Conservation (phyloP, 495 filamentous ascomycete species). For the Neurospora sp. region DNA sequence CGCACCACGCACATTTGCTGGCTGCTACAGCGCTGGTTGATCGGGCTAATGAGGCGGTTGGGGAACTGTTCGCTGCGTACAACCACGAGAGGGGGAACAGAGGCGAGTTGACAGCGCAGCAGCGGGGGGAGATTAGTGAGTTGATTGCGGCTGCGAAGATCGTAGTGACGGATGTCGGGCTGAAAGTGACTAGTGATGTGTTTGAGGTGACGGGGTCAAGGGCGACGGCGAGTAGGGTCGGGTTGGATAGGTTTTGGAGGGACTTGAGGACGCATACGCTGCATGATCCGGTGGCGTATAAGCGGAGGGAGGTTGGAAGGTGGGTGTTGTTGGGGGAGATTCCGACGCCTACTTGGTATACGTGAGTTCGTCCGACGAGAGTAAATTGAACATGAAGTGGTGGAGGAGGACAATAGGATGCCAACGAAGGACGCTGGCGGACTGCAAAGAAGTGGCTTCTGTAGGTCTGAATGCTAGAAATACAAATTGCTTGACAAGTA, state of each 20-base stretch:
- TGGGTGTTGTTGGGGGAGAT: conserved; percentile 41
- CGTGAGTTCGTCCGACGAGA: conserved; percentile 2
- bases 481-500: not conserved
- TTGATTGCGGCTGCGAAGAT: conserved; percentile 51
- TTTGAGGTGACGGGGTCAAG: conserved; percentile 50
- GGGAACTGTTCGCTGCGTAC: conserved; percentile 29
- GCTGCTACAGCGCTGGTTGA: conserved; percentile 47
- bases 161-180: conserved; percentile 45
- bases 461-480: not conserved
- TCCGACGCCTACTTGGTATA: conserved; percentile 51
- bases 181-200: conserved; percentile 44
- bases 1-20: conserved; percentile 47
- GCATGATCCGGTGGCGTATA: conserved; percentile 54
- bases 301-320: conserved; percentile 47
- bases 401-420: too few relatives aligned
- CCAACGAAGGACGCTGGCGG: not conserved
- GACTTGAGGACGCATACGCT: conserved; percentile 50
- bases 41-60: conserved; percentile 28
- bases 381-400: too few relatives aligned
- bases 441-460: not conserved
- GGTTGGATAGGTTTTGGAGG: conserved; percentile 51
- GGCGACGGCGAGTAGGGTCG: conserved; percentile 42
- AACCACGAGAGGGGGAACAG: conserved; percentile 10
- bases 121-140: conserved; percentile 47
- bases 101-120: conserved; percentile 27